Evolutionary conservation across 208 protist species (phyloP), one percentile per base, ranked within the genome.

Genomic region (Crithidia fasciculata): DNA sequence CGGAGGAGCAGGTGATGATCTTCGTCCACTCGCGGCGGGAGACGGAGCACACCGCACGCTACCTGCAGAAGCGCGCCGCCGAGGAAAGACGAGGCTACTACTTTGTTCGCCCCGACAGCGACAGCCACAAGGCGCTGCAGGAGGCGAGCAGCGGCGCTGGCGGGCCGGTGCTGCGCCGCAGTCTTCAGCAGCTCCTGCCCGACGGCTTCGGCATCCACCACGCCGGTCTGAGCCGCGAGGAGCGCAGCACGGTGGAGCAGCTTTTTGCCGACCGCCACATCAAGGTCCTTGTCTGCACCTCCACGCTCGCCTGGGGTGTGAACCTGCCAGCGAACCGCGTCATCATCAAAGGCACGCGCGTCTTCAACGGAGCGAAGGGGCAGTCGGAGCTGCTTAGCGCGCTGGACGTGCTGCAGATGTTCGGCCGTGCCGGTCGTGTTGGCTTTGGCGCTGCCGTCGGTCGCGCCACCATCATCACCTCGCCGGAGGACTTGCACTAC

Each of bases 301-400:
- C 99, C 0, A 99, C 99, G 12, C 90, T 99, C 2, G 99, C 99
- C n/a, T 99, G 99, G 99, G 99, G 99, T 79, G 99, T 99, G 2
- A 99, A 99, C 86, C 69, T 99, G 49, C 99, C 99, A 0, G 99
- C 99, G 5, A 99, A 99, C 82, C 97, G 95, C 10, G 99, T 99
- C 18, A 99, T 99, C 70, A 99, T 99, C 76, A 99, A 99, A 80
- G 99, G 99, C n/a, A 99, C 99, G 3, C 98, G 99, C 72, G 87
- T 99, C n/a, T 99, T 99, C 82, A 97, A 88, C 69, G 97, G 98
- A 13, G 94, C 99, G 49, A 96, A 94, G 60, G 98, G 99, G 3
- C 71, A 85, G 57, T 99, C 95, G 77, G 88, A 95, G 45, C 96
- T 99, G 71, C 84, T 99, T 2, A 96, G 85, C 37, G 87, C 95